These are phyloP conservation scores for Rhododendron ovatum DNA, from an alignment of 148 eudicot genomes.

Conservation along the genomic window DNA sequence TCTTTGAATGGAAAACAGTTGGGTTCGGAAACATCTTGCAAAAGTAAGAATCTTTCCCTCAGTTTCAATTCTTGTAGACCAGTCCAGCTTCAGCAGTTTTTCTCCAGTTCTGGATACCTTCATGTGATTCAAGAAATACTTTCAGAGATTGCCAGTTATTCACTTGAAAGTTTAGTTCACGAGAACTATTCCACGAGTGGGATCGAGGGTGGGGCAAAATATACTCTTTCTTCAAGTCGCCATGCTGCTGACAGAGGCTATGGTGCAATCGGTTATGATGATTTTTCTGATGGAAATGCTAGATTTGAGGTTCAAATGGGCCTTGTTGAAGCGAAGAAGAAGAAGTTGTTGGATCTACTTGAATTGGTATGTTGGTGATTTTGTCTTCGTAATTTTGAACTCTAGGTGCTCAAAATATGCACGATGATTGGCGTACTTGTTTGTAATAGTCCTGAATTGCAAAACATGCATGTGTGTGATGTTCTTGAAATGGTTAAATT, in stretches of 20 bases:
- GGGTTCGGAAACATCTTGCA: conserved; percentile 32
- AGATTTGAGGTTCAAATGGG: conserved; percentile 23
- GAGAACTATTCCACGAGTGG: conserved; percentile 17
- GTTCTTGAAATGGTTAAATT: background rate
- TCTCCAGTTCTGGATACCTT: conserved; percentile 57
- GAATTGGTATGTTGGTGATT: conserved; percentile 55
- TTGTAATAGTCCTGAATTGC: background rate
- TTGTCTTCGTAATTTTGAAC: background rate
- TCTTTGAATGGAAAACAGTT: conserved; percentile 32
- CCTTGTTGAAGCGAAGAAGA: conserved; percentile 47
- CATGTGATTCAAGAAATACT: conserved; percentile 67
- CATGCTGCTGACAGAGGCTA: conserved; percentile 18
- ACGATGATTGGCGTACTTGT: background rate
- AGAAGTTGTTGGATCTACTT: conserved; percentile 60
- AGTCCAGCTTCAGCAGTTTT: conserved; percentile 30
- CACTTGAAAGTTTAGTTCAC: conserved; percentile 41
- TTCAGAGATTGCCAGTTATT: conserved; percentile 52
- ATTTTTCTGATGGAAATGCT: conserved; percentile 17
- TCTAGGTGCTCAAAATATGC: background rate
- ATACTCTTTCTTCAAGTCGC: conserved; percentile 17
- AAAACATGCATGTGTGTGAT: background rate
- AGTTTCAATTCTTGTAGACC: conserved; percentile 33
- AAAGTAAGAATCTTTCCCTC: conserved; percentile 35
- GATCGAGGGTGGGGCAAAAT: conserved; percentile 9
- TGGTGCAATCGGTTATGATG: conserved; percentile 18